Percentiles rank a stretch among this genome's conserved stretches.
These are phyloP conservation scores for Pestalotiopsis sp. DNA, from an alignment of 2,329 filamentous ascomycete species.

Conservation along the genomic window DNA sequence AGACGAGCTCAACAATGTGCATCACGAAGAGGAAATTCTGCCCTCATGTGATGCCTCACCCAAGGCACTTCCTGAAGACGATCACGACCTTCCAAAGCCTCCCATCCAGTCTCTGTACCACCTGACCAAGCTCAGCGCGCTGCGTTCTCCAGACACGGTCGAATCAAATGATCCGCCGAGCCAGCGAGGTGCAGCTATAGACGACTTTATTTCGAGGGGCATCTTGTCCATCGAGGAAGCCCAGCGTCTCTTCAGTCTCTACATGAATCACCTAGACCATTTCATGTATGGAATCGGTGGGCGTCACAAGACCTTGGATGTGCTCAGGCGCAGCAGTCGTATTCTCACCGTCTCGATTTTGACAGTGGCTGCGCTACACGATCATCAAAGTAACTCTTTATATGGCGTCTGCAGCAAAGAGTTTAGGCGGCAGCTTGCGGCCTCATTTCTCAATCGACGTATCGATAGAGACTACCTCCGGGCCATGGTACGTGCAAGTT, in stretches of 20 bases:
- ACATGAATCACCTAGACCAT: slow-evolving; percentile 51
- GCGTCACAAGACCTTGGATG: slow-evolving; percentile 50
- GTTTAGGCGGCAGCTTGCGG: slow-evolving; percentile 21
- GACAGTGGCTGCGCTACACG: slow-evolving; percentile 48
- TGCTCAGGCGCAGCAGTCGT: slow-evolving; percentile 55
- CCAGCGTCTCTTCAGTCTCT: slow-evolving; percentile 52
- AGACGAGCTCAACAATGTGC: slow-evolving; percentile 15
- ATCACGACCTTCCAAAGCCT: slow-evolving; percentile 38
- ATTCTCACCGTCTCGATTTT: slow-evolving; percentile 54
- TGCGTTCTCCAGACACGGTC: slow-evolving; percentile 35
- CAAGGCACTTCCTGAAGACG: slow-evolving; percentile 26
- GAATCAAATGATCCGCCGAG: slow-evolving; percentile 10
- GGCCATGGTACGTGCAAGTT: slow-evolving; percentile 40
- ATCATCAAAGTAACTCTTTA: slow-evolving; percentile 18
- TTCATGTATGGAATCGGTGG: slow-evolving; percentile 54
- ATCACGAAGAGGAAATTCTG: slow-evolving; percentile 17
- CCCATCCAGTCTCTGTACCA: slow-evolving; percentile 42
- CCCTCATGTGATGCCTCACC: slow-evolving; percentile 30
- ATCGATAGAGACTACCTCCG: slow-evolving; percentile 54
- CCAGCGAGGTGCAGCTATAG: slow-evolving; percentile 16
- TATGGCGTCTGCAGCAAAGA: slow-evolving; percentile 25
- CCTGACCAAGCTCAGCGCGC: slow-evolving; percentile 38
- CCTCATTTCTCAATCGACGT: slow-evolving; percentile 37
- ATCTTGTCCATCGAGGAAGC: slow-evolving; percentile 49
- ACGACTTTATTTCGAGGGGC: slow-evolving; percentile 47